A percentile compares a stretch with the other conserved stretches of the same genome.
Evolutionary conservation across 2,329 filamentous ascomycete species (phyloP).

Genomic region (Diaporthe humulicola): DNA sequence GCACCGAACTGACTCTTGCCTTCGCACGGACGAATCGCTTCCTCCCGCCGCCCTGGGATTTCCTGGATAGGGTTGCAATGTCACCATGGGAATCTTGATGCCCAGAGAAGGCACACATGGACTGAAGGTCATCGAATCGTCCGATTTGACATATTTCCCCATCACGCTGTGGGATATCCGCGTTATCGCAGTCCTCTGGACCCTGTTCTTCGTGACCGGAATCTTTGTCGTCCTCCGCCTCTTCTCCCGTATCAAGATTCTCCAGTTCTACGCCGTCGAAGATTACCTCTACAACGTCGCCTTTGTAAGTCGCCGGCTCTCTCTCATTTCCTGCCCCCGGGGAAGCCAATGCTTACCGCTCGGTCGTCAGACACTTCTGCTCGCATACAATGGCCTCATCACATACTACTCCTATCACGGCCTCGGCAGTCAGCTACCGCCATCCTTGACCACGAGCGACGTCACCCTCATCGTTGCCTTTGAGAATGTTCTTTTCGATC

Average conservation of each 20-base stretch:
- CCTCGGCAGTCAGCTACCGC: constrained; percentile 37
- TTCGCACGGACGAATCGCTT: constrained; percentile 17
- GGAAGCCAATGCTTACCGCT: neutral
- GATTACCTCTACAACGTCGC: constrained; percentile 40
- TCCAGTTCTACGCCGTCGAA: constrained; percentile 40
- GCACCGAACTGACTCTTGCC: constrained; percentile 1
- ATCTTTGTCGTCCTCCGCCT: constrained; percentile 38
- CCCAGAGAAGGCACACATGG: constrained; percentile 32
- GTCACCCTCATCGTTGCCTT: constrained; percentile 34
- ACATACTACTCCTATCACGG: constrained; percentile 39
- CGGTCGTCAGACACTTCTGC: constrained; percentile 34
- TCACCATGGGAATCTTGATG: constrained; percentile 24
- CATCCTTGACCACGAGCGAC: constrained; percentile 34
- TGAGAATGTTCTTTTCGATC: constrained; percentile 39
- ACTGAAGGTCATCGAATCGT: constrained; percentile 29
- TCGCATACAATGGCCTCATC: constrained; percentile 40
- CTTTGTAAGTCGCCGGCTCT: constrained; percentile 30
- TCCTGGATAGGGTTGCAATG: constrained; percentile 30
- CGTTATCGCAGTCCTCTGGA: constrained; percentile 39
- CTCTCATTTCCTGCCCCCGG: neutral
- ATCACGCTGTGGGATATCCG: constrained; percentile 36
- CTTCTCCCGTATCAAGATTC: constrained; percentile 37
- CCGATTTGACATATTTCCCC: constrained; percentile 29
- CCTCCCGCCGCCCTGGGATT: constrained; percentile 9
- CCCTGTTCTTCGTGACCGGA: constrained; percentile 36